Evolutionary conservation across 2,329 filamentous ascomycete genomes (phyloP), one percentile per base, ranked within the genome.

Genomic region (Lasiodiplodia hormozganensis): DNA sequence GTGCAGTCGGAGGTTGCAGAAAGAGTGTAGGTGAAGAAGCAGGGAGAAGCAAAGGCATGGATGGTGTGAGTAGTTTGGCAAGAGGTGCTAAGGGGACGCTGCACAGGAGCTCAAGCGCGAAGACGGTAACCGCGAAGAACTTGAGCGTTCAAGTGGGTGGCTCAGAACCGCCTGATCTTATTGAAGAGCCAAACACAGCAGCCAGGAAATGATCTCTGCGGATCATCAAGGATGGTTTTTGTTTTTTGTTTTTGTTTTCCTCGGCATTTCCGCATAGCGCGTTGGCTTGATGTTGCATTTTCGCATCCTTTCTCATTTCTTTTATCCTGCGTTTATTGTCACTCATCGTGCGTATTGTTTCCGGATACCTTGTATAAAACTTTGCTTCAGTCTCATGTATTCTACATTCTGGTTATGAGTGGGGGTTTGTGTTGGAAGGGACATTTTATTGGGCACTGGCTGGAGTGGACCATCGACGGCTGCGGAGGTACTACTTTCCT

Each of bases 31-130:
- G 10, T 31, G 12, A 49, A n/a, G 54, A 16, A 28, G 36, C 12
- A 11, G 47, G 56, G 16, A 52, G 25, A 34, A 49, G 31, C 6
- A 68, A 62, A 14, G 38, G 18, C 11, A 11, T 40, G n/a, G 49
- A 56, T 16, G 28, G 52, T n/a, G 34, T 16, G 28, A 25, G 38
- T n/a, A 51, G 40, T 5, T 21, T 58, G 23, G 40, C 65, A 12
- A 34, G 18, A 4, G 53, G 53, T 14, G 65, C 58, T 10, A 40
- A 58, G 7, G 43, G 6, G 8, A 43, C 65, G 14, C 34, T 67
- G 1, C 53, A 67, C 28, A 67, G 65, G n/a, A 67, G 65, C 53
- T 36, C 31, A 4, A 67, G 40, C 16, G 53, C 53, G 16, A 54
- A 38, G 43, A 67, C 53, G 8, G 53, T 38, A 14, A 52, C 60